These are phyloP conservation scores for Athelia psychrophila DNA, from an alignment of 1,284 basidiomycete genomes.

Conservation along the genomic window DNA sequence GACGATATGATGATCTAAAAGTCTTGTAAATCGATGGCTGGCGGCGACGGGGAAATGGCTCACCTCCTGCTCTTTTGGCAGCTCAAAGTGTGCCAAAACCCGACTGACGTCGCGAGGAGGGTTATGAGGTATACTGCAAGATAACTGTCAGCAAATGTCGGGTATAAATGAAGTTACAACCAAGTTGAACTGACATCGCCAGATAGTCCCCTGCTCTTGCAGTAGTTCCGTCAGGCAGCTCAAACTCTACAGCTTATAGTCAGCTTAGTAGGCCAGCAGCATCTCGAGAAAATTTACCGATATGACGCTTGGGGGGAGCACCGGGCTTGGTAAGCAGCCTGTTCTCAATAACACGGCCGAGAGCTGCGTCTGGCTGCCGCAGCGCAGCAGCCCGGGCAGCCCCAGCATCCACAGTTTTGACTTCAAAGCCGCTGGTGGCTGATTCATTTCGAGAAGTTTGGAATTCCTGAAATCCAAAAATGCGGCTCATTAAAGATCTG, in stretches of 20 bases:
- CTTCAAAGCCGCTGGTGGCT: slow-evolving; percentile 21
- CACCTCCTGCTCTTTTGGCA: slow-evolving; percentile 42
- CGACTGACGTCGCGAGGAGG: slow-evolving; percentile 36
- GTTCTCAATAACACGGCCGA: slow-evolving; percentile 40
- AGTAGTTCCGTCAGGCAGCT: slow-evolving; percentile 37
- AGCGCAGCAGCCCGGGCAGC: slow-evolving; percentile 33
- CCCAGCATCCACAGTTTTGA: slow-evolving; percentile 32
- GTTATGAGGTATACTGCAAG: slow-evolving; percentile 37
- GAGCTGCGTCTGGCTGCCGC: slow-evolving; percentile 35
- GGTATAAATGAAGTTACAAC: too few relatives aligned
- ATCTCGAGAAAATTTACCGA: slow-evolving; percentile 25
- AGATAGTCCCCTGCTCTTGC: slow-evolving; percentile 49
- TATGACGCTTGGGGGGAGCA: slow-evolving; percentile 40
- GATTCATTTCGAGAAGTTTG: slow-evolving; percentile 17
- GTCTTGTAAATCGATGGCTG: not conserved
- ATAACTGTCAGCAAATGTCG: too few relatives aligned
- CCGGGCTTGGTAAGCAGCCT: slow-evolving; percentile 35
- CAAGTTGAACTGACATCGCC: slow-evolving; percentile 31
- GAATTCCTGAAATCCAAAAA: slow-evolving; percentile 32
- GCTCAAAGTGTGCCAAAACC: slow-evolving; percentile 33
- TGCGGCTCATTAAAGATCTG: not conserved
- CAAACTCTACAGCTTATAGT: slow-evolving; percentile 29
- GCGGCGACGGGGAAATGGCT: not conserved
- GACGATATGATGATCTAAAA: slow-evolving; percentile 36
- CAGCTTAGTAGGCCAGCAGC: not conserved